Evolutionary conservation across 225 moss, liverwort and hornwort genomes (phyloP), one percentile per base, ranked within the genome.

Genomic region (Polytrichum formosum): DNA sequence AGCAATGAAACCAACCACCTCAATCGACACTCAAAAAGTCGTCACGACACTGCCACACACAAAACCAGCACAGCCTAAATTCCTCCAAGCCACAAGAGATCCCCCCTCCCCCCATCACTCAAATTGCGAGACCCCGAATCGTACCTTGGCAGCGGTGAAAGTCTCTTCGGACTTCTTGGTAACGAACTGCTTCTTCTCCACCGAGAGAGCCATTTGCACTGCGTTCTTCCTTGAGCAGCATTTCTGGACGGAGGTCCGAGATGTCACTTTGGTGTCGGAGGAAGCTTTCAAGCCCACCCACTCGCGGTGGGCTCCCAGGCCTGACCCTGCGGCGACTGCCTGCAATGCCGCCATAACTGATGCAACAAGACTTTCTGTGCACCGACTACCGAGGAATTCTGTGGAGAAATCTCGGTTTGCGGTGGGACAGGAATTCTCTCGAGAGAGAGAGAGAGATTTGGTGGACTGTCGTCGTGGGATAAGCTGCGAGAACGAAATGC

Each of bases 121-220:
- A 67, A 35, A 58, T 37, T 13, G 17, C 55, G 25, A 65, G 55
- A 18, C 27, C 1, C 37, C 64, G 26, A 17, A 18, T 55, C 55
- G 53, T 33, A 91, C 96, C 90, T 97, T 97, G 0, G 94, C 97
- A 28, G 91, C 92, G 4, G 70, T 77, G 77, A 97, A 94, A 9
- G 90, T 86, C 62, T 97, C 97, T 61, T 97, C 97, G 1, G 97
- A 94, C 78, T 91, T 97, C 31, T 79, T 89, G 0, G 94, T 94
- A 10, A 88, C 83, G 55, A 86, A 94, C 23, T 81, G 74, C 74
- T 91, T 94, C 87, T 87, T 77, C 83, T 88, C 89, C 62, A 89
- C 81, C 1, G 89, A 79, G 37, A 86, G 33, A 1, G 86, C 54
- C 89, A 89, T 89, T 23, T 74, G 67, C 63, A 85, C 81, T 9